Evolutionary conservation across 805 yeast species (phyloP).

Genomic region (Grigorovia transvaalensis): DNA sequence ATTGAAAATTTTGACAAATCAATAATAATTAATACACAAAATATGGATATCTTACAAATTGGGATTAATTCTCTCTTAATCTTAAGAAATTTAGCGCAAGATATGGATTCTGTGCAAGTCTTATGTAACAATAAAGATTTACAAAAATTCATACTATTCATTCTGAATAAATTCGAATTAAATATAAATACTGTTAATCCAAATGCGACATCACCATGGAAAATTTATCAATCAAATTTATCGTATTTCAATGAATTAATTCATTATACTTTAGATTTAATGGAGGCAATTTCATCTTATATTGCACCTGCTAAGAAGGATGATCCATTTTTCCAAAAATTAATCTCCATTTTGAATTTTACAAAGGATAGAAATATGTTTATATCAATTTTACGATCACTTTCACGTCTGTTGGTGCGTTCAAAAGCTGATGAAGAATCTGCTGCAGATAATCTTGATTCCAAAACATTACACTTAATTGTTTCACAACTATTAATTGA

Average conservation of each 20-base stretch:
- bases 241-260: constrained; percentile 45
- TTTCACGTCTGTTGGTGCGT: constrained; percentile 69
- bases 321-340: constrained; percentile 48
- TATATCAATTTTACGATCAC: constrained; percentile 59
- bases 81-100: constrained; percentile 75
- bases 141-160: constrained; percentile 35
- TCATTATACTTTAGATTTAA: constrained; percentile 61
- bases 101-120: constrained; percentile 69
- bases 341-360: constrained; percentile 40
- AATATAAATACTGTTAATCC: constrained; percentile 14
- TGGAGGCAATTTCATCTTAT: constrained; percentile 78
- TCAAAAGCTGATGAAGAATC: constrained; percentile 38
- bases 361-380: constrained; percentile 61
- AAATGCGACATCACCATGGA: constrained; percentile 6
- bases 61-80: constrained; percentile 39
- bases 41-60: constrained; percentile 17
- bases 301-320: constrained; percentile 63
- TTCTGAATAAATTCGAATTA: constrained; percentile 17
- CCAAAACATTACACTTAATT: constrained; percentile 40
- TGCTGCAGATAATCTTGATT: constrained; percentile 40
- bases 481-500: constrained; percentile 47
- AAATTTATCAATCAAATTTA: constrained; percentile 24
- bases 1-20: constrained; percentile 19
- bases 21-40: constrained; percentile 8
- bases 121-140: constrained; percentile 47